phyloP scores from a whole-genome alignment of 257 asterid genomes.

The Mitragyna speciosa region DNA sequence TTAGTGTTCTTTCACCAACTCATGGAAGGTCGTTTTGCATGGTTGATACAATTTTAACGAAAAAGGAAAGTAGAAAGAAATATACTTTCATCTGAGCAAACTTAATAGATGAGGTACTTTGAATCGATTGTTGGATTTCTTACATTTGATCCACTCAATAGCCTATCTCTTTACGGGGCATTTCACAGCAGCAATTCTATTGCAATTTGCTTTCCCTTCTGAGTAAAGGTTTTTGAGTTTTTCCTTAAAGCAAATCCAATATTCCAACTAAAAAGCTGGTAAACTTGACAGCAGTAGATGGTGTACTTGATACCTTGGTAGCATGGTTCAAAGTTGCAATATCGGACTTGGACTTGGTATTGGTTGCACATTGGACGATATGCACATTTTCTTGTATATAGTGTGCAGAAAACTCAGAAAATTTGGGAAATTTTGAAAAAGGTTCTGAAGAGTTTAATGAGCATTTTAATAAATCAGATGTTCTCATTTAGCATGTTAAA shows the following conservation, averaged over 20 bases:
- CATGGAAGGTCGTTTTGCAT: neutral
- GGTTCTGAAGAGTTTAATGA: too few species aligned
- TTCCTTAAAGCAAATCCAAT: neutral
- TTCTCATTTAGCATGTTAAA: too few species aligned
- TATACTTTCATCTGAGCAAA: neutral
- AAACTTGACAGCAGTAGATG: neutral
- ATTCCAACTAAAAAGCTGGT: neutral
- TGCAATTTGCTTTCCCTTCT: neutral
- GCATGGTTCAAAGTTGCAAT: too few species aligned
- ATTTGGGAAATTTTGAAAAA: too few species aligned
- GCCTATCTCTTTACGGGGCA: neutral
- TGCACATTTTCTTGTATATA: too few species aligned
- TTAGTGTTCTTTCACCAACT: slow-evolving; percentile 1
- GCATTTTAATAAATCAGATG: too few species aligned
- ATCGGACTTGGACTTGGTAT: too few species aligned
- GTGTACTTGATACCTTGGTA: too few species aligned
- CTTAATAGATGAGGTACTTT: neutral
- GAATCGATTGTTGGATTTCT: neutral
- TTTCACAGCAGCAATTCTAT: neutral
- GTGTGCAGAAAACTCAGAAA: too few species aligned
- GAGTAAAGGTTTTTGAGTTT: neutral
- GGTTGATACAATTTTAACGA: neutral
- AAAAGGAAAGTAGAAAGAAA: neutral
- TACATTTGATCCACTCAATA: neutral
- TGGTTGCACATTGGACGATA: too few species aligned